Base-by-base conservation (phyloP, 2,329 filamentous ascomycete genomes). In the Lithohypha guttulata region DNA sequence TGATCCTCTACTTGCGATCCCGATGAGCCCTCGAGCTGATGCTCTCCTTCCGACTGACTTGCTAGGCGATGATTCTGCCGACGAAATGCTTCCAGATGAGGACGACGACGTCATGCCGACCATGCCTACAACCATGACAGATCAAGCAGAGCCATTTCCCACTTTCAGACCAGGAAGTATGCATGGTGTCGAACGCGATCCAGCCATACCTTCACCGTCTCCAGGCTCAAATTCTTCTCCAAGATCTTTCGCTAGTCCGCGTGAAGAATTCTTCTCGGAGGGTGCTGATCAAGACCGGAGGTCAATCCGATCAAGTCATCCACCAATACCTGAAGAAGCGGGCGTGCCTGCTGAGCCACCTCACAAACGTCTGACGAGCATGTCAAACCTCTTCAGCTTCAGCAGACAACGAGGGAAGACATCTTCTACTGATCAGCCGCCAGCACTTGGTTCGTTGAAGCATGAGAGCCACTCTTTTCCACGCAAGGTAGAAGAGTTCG, bases 401-500 rank as follows among this genome's bases (percentile, higher is more conserved):
- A 70, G 75, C 54, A 67, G 75, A 21, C 73, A 73, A 49, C 68
- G 75, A 44, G 71, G 72, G 3, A 79, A 79, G 59, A 75, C 74
- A 0, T 57, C 71, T 23, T 35, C 33, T 13, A 13, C 69, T 2
- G 71, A 75, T 46, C 70, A 77, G 21, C 71, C 73, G 2, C 72
- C 72, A 28, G 55, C 68, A 26, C 52, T 77, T 20, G 75, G 75
- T 11, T 69, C 69, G n/a, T 54, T 77, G 45, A 76, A 70, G 33
- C 65, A 68, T 1, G 73, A 79, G 45, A 78, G 73, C 44, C 75
- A 77, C 46, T 79, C 75, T n/a, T 70, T 79, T 52, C 76, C 76
- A 10, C 64, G 73, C 23, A 66, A 69, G 45, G 34, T 64, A 21
- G 69, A 76, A 28, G 68, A 68, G 6, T 55, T 67, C 27, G 71